These are phyloP conservation scores for Sporothrix luriei DNA, from an alignment of 2,329 filamentous ascomycete genomes.

Conservation along the genomic window DNA sequence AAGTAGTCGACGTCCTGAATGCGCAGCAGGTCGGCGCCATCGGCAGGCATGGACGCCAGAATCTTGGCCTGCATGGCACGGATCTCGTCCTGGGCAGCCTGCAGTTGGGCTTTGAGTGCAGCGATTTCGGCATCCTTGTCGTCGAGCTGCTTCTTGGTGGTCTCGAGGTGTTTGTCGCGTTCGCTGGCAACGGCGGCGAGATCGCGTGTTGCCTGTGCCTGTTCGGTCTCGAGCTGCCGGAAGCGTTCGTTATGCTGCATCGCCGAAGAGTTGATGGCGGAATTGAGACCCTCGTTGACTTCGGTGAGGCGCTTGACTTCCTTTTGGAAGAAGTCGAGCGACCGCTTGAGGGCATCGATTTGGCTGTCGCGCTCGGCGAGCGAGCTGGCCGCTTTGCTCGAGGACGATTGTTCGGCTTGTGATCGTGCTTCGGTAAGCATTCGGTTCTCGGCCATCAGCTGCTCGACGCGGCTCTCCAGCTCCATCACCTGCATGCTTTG, in stretches of 20 bases:
- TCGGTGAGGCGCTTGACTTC: constrained; percentile 80
- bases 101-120: constrained; percentile 74
- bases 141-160: constrained; percentile 54
- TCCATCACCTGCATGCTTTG: constrained; percentile 98
- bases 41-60: constrained; percentile 57
- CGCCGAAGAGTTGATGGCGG: constrained; percentile 75
- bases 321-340: constrained; percentile 76
- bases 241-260: constrained; percentile 75
- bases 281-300: constrained; percentile 76
- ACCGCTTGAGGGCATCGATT: constrained; percentile 78
- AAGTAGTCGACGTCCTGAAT: constrained; percentile 93
- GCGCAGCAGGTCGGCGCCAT: constrained; percentile 66
- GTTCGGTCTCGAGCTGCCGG: constrained; percentile 66
- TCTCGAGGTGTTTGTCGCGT: constrained; percentile 51
- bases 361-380: constrained; percentile 83
- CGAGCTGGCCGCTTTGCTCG: constrained; percentile 66
- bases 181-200: constrained; percentile 68
- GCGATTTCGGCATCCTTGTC: constrained; percentile 84
- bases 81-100: constrained; percentile 67
- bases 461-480: constrained; percentile 81
- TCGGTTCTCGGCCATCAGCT: constrained; percentile 82
- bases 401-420: constrained; percentile 62
- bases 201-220: constrained; percentile 67
- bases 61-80: constrained; percentile 61
- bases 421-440: constrained; percentile 72